A percentile compares a stretch with the other conserved stretches of the same genome.
These are phyloP conservation scores for Mycena leptocephala DNA, from an alignment of 768 basidiomycete genomes.

Conservation along the genomic window DNA sequence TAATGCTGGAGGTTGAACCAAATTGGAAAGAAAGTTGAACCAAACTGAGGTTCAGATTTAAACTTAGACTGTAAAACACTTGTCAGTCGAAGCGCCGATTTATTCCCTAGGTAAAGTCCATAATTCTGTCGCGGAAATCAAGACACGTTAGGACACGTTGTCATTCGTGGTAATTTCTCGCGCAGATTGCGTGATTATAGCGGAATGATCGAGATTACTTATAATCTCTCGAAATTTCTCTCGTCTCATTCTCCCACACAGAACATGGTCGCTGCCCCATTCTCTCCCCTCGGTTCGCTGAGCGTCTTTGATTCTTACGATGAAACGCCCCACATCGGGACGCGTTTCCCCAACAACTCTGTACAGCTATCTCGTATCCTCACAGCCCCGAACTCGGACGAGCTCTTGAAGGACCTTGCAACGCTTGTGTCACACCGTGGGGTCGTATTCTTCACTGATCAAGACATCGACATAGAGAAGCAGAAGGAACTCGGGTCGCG, in stretches of 20 bases:
- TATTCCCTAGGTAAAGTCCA: too few species aligned
- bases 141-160: too few species aligned
- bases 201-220: conserved; percentile 16
- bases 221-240: neutral
- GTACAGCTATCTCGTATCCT: conserved; percentile 66
- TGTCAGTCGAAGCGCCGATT: too few species aligned
- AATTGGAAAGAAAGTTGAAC: too few species aligned
- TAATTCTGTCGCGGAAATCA: neutral
- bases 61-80: too few species aligned
- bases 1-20: too few species aligned
- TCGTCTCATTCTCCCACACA: neutral
- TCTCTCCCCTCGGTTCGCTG: conserved; percentile 55
- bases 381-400: conserved; percentile 61
- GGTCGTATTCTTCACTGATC: conserved; percentile 76
- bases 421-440: conserved; percentile 70
- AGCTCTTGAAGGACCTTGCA: conserved; percentile 69
- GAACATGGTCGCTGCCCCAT: conserved; percentile 47
- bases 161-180: neutral
- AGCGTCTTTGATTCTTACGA: conserved; percentile 53
- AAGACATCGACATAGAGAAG: conserved; percentile 65
- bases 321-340: conserved; percentile 72
- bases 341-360: conserved; percentile 60
- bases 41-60: too few species aligned
- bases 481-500: conserved; percentile 66
- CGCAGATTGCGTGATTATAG: conserved; percentile 35